A percentile compares a stretch with the other conserved stretches of the same genome.
These are phyloP conservation scores for Ophiostoma sp. DNA, from an alignment of 2,329 filamentous ascomycete genomes.

Conservation along the genomic window DNA sequence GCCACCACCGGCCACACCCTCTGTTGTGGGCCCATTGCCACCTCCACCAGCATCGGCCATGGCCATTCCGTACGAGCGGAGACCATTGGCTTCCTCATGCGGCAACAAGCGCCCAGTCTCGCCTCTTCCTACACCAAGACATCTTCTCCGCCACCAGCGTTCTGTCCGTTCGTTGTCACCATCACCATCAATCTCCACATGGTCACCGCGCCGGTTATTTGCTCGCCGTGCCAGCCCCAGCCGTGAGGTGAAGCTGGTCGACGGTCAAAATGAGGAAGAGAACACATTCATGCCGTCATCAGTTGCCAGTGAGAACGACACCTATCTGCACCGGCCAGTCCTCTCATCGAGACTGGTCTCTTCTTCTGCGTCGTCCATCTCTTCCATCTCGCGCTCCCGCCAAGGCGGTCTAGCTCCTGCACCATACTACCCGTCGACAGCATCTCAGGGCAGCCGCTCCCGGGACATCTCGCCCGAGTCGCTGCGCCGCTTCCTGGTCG, in stretches of 20 bases:
- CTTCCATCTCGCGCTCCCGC: constrained; percentile 13
- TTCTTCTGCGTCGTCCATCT: constrained; percentile 18
- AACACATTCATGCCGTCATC: neutral
- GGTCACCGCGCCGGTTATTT: constrained; percentile 29
- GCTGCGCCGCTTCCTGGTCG: constrained; percentile 52
- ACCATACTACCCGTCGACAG: neutral
- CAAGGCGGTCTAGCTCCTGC: neutral
- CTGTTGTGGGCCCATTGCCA: neutral
- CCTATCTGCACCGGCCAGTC: constrained; percentile 34
- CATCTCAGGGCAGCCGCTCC: constrained; percentile 34
- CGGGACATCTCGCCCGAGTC: constrained; percentile 59
- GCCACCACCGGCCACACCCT: constrained; percentile 50
- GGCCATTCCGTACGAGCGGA: constrained; percentile 7
- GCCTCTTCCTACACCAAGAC: constrained; percentile 2
- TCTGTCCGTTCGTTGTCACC: constrained; percentile 51
- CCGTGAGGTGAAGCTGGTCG: constrained; percentile 2
- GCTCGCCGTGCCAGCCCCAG: constrained; percentile 21
- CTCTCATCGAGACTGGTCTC: constrained; percentile 30
- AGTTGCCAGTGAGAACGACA: neutral
- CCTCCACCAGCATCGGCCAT: neutral
- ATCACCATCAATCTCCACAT: constrained; percentile 41
- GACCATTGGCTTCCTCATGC: neutral
- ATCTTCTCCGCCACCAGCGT: constrained; percentile 39
- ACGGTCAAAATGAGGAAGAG: neutral
- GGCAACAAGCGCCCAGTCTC: constrained; percentile 13